Conservation (phyloP, 805 yeast species). For the Cyberlindnera xylosilytica region DNA sequence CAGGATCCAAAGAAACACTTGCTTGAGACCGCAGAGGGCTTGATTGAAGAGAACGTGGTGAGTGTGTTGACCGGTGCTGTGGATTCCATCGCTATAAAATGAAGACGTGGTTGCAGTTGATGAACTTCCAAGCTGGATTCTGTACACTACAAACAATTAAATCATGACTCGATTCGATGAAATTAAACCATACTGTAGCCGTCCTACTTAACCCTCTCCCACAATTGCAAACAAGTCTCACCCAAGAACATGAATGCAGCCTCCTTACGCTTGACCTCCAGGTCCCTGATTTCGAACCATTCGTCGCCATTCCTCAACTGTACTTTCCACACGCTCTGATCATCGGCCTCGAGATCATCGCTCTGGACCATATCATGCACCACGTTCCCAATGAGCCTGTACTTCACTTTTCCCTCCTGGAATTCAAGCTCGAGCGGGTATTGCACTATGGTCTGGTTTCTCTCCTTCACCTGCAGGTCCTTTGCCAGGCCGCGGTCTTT, state of each 20-base stretch:
- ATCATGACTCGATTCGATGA: too few relatives aligned
- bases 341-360: slow-evolving; percentile 27
- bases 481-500: slow-evolving; percentile 33
- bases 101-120: slow-evolving; percentile 15
- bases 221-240: slow-evolving; percentile 64
- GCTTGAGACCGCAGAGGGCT: slow-evolving; percentile 78
- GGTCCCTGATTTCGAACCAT: slow-evolving; percentile 62
- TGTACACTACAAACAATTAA: too few relatives aligned
- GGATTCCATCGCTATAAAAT: slow-evolving; percentile 85
- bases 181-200: neutral
- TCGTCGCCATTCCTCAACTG: slow-evolving; percentile 41
- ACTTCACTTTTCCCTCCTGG: slow-evolving; percentile 22
- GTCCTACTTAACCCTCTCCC: slow-evolving; percentile 40
- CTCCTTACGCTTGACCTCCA: slow-evolving; percentile 43
- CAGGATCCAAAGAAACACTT: slow-evolving; percentile 99
- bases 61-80: slow-evolving; percentile 86
- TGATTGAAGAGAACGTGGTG: slow-evolving; percentile 87
- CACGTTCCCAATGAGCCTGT: slow-evolving; percentile 49
- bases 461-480: slow-evolving; percentile 34
- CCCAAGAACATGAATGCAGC: slow-evolving; percentile 58
- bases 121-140: too few relatives aligned
- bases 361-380: slow-evolving; percentile 30
- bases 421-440: slow-evolving; percentile 43
- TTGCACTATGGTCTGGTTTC: slow-evolving; percentile 62
- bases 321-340: slow-evolving; percentile 43